These are phyloP conservation scores for Rhodamnia rubescens DNA, from an alignment of 345 rosid genomes.

Conservation along the genomic window DNA sequence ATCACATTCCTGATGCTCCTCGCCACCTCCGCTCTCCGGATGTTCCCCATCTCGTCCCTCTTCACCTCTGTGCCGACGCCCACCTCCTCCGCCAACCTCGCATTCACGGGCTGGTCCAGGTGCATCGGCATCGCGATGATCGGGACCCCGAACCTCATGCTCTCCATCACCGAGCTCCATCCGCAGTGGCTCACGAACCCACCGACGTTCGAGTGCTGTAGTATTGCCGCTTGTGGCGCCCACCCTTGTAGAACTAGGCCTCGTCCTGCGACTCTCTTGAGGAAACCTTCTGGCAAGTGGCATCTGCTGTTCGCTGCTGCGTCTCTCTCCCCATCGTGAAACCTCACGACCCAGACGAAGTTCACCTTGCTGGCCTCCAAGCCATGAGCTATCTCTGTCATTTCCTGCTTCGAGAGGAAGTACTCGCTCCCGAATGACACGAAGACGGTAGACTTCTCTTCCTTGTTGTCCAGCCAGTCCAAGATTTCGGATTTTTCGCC, in stretches of 20 bases:
- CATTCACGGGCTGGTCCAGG: conserved; percentile 20
- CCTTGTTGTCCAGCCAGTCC: conserved; percentile 12
- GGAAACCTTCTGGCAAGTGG: conserved; percentile 10
- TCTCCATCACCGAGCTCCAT: conserved; percentile 33
- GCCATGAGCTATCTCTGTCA: conserved; percentile 12
- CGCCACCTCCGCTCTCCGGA: conserved; percentile 13
- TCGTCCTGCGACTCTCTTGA: conserved; percentile 2
- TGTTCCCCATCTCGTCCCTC: conserved; percentile 5
- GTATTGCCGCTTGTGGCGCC: conserved; percentile 9
- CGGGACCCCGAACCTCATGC: conserved; percentile 17
- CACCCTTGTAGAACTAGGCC: conserved; percentile 8
- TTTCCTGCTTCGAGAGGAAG: conserved; percentile 5
- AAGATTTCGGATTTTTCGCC: not conserved
- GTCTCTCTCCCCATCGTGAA: not conserved
- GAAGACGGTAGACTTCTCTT: conserved; percentile 7
- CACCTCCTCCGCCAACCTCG: conserved; percentile 15
- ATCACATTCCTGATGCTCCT: conserved; percentile 14
- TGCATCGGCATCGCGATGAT: conserved; percentile 26
- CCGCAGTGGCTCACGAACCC: conserved; percentile 33
- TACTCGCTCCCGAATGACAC: conserved; percentile 19
- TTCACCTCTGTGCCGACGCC: conserved; percentile 12
- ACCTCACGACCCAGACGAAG: conserved; percentile 15
- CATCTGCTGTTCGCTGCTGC: not conserved
- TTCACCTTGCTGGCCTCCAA: conserved; percentile 4
- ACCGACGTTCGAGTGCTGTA: conserved; percentile 11